Evolutionary conservation across 441 rosid genomes (phyloP).

Genomic region (Iberis amara): DNA sequence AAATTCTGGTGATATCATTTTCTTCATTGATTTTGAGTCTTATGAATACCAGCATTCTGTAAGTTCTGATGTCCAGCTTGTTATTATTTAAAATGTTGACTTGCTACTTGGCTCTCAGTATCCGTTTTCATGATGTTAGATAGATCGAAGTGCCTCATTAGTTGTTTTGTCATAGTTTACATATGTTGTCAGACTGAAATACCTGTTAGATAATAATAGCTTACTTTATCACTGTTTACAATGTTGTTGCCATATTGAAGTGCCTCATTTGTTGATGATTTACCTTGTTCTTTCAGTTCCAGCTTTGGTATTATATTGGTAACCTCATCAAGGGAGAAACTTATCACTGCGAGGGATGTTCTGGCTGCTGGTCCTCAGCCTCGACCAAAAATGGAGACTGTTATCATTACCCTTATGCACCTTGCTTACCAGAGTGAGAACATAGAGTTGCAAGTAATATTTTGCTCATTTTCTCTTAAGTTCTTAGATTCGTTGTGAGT

Average conservation of each 20-base stretch:
- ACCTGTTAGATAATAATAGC: background rate
- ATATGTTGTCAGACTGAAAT: conserved; percentile 4
- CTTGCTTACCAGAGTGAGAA: conserved; percentile 86
- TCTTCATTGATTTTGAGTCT: conserved; percentile 15
- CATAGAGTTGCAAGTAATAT: conserved; percentile 77
- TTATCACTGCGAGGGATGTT: conserved; percentile 71
- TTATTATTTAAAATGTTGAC: background rate
- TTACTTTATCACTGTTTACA: background rate
- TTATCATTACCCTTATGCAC: conserved; percentile 80
- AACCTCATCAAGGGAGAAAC: conserved; percentile 56
- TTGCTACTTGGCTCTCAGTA: background rate
- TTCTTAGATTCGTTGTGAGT: background rate
- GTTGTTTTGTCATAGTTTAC: conserved; percentile 1
- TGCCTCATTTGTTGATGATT: background rate
- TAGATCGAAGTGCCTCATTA: conserved; percentile 9
- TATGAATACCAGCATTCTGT: conserved; percentile 11
- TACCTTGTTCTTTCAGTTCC: conserved; percentile 45
- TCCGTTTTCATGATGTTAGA: background rate
- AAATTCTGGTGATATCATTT: conserved; percentile 11
- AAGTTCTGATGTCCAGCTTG: conserved; percentile 15
- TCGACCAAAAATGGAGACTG: conserved; percentile 62
- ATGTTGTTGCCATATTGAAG: background rate
- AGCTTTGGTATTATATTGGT: conserved; percentile 74
- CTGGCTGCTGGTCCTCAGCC: conserved; percentile 80
- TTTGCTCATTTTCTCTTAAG: conserved; percentile 2